Evolutionary conservation across 805 yeast genomes (phyloP), one percentile per base, ranked within the genome.

Genomic region (Candida boidinii): DNA sequence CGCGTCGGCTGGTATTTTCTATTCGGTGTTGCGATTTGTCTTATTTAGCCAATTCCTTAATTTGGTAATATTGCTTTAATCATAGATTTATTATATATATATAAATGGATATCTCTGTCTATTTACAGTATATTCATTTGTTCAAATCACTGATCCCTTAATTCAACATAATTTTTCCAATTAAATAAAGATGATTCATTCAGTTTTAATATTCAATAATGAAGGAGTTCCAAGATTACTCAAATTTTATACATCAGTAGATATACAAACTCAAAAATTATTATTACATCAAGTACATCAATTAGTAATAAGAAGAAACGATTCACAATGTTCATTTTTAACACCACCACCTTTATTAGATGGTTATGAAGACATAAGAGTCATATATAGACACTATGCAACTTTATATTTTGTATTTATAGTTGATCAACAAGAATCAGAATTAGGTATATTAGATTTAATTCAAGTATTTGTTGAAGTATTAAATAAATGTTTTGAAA

Each of bases 381-480:
- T 92, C 30, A 90, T 92, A 22, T 92, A 90, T 58, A 69, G 96
- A 39, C 94, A 86, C 50, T 92, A 88, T 49, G 97, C 97, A 10
- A 88, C 97, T 1, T 63, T 92, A n/a, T 90, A 84, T 56, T 92
- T 92, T 62, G 95, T 94, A 19, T 87, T 92, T 51, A 77, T 92
- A 26, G 97, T 90, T 10, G 98, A 92, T 57, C 92, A 83, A 41
- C 96, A 88, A 53, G 98, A 92, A 56, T 76, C 88, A 19, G 97
- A 92, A 56, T 66, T 92, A 26, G 97, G 97, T 2, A 90, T 90
- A 30, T 59, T 92, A 28, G 98, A 92, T 55, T 61, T 92, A 50
- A 90, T 92, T 36, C 98, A 92, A 54, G 96, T 92, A 27, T 90
- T 92, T 66, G 98, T 92, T 3, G 96, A 92, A 55, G 82, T 94